Evolutionary conservation across 352 stramenopile species (phyloP).

Genomic region (Stramenopiles sp.): DNA sequence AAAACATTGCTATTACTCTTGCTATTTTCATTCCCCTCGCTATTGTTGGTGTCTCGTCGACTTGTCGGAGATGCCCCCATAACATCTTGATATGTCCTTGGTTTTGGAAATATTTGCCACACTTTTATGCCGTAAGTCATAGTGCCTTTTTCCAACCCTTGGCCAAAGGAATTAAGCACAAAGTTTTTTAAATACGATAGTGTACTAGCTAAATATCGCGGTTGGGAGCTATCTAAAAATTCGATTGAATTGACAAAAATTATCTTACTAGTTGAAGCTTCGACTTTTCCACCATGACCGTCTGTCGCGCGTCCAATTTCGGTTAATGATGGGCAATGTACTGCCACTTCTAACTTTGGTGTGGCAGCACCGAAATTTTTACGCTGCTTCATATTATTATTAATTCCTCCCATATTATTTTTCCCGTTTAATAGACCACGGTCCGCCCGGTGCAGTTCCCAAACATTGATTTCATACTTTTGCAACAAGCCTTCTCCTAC

Average conservation of each 20-base stretch:
- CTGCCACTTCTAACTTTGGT: neutral
- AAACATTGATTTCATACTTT: neutral
- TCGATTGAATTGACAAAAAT: neutral
- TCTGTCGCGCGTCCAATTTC: neutral
- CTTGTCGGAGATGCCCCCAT: neutral
- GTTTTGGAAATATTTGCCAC: neutral
- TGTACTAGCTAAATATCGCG: neutral
- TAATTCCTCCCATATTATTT: neutral
- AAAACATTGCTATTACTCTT: neutral
- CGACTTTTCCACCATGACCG: neutral
- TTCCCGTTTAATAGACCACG: neutral
- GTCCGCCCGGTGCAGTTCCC: constrained; percentile 3
- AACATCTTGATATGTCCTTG: neutral
- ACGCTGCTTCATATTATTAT: neutral
- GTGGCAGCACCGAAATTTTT: neutral
- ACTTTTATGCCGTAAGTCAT: neutral
- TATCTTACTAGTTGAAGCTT: neutral
- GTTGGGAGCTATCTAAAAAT: constrained; percentile 2
- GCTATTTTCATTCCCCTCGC: neutral
- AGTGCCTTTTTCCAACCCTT: neutral
- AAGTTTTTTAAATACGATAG: neutral
- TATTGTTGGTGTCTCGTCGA: neutral
- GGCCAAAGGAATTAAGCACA: neutral
- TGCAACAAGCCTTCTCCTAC: neutral
- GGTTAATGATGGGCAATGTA: neutral